Conservation (phyloP, 148 eudicot genomes). For the Selenicereus undatus region DNA sequence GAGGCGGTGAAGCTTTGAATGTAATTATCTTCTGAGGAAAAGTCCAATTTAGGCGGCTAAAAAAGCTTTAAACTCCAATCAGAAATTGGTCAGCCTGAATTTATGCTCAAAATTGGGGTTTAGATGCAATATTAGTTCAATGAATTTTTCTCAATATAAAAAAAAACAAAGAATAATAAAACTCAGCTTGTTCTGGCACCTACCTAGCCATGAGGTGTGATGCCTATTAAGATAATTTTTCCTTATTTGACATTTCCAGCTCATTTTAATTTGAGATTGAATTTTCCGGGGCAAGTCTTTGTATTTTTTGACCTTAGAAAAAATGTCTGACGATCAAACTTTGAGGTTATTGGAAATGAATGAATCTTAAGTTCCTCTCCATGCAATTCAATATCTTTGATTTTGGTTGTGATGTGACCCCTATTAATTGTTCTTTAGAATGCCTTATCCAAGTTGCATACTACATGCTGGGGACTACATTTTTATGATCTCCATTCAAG, state of each 20-base stretch:
- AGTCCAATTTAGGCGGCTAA: background rate
- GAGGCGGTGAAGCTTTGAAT: background rate
- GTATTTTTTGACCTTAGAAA: slow-evolving; percentile 5
- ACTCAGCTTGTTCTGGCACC: background rate
- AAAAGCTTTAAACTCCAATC: slow-evolving; percentile 1
- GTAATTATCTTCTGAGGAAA: background rate
- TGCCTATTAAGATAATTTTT: background rate
- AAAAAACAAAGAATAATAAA: no score
- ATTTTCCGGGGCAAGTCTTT: background rate
- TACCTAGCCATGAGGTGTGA: background rate
- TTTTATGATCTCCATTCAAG: background rate
- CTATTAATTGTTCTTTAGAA: no score
- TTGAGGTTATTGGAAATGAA: background rate
- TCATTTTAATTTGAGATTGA: background rate
- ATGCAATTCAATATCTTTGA: no score
- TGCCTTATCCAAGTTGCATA: no score
- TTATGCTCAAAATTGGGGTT: background rate
- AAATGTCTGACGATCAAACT: background rate
- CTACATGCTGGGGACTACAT: background rate
- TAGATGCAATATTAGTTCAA: background rate
- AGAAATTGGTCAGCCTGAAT: background rate
- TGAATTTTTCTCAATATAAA: background rate
- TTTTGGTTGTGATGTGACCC: no score
- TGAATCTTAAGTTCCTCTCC: no score
- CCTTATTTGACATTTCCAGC: background rate